Evolutionary conservation across 2,329 filamentous ascomycete species (phyloP), one percentile per base, ranked within the genome.

Genomic region (Aspergillus sp.): DNA sequence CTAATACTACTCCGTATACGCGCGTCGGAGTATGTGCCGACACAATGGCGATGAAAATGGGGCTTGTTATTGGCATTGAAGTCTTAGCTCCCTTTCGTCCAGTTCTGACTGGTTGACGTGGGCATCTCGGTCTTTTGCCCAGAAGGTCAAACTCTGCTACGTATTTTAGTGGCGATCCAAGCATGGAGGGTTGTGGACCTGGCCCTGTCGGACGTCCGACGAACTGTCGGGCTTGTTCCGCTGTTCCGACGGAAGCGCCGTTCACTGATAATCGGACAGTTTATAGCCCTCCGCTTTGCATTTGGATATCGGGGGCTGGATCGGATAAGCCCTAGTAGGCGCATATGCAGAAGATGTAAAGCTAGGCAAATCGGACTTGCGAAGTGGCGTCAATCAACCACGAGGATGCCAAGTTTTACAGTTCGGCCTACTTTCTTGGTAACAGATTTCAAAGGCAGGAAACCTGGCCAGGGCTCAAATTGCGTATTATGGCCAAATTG

Each of bases 11-110:
- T 4, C 9, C 27, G 27, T 31, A 31, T 31, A 31, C 3, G 27
- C 3, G 27, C 27, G 27, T 60, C 59, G 59, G 59, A 59, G 19
- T 41, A 23, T 37, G 55, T 55, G 56, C 61, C 56, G 56, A 63
- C 48, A 27, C 39, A 37, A 45, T 12, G 40, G 25, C 17, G 6
- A 19, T 17, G 27, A n/a, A 41, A 15, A 23, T 8, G 43, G 45
- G 21, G 14, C 21, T 14, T 14, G 41, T 45, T 17, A 56, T 50
- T 56, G 53, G 53, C 46, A n/a, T 25, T 39, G 7, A n/a, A 44
- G 8, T 41, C 53, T 50, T 49, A 50, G 39, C 46, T 39, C 37
- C 33, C 23, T 11, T 44, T 37, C 25, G 46, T 37, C 48, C 12
- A 48, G 14, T 21, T 9, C n/a, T 47, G 19, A 48, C 17, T 49